Evolutionary conservation across 2,329 filamentous ascomycete species (phyloP), one percentile per base, ranked within the genome.

Genomic region (Fusarium concolor): DNA sequence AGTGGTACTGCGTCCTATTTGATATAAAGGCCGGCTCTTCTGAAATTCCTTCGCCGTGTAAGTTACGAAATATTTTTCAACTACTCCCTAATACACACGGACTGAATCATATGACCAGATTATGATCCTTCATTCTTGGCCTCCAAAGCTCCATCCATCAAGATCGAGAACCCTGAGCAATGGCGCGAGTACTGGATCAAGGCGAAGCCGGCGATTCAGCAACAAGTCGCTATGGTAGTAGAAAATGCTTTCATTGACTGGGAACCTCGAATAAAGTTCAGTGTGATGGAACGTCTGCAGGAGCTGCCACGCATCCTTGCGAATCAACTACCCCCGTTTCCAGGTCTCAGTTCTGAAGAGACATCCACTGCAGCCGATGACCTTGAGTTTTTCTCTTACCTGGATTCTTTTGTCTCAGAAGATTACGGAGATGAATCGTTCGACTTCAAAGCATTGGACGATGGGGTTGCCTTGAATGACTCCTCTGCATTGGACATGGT

Each of bases 21-120:
- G 33, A 71, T 22, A 14, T 71, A 17, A 47, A 33, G 6, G 26
- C 62, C 14, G 64, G 65, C 17, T 71, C 68, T 4, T 39, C 60
- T 6, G 62, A 68, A 14, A 62, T 71, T 18, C 71, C 71, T 7
- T 73, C 70, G 6, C 71, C 71, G n/a, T 73, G 71, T 73, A 68
- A 67, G 70, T 66, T 29, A 44, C 17, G 26, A 33, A n/a, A 42
- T 37, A 35, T 31, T 10, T 14, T 20, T 47, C 6, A 6, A 24
- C 11, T 6, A 12, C 5, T 6, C 11, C 18, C 17, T 29, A 15
- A 17, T 22, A 17, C 6, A 33, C 12, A 12, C 11, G 6, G 20
- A 28, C 57, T 62, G 26, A 62, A 18, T 7, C 17, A 6, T 31
- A 14, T 18, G 20, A 5, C 15, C 44, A 69, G 67, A 56, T 18